These are phyloP conservation scores for Coleophoma eucalyptorum DNA, from an alignment of 2,329 filamentous ascomycete species.

Conservation along the genomic window DNA sequence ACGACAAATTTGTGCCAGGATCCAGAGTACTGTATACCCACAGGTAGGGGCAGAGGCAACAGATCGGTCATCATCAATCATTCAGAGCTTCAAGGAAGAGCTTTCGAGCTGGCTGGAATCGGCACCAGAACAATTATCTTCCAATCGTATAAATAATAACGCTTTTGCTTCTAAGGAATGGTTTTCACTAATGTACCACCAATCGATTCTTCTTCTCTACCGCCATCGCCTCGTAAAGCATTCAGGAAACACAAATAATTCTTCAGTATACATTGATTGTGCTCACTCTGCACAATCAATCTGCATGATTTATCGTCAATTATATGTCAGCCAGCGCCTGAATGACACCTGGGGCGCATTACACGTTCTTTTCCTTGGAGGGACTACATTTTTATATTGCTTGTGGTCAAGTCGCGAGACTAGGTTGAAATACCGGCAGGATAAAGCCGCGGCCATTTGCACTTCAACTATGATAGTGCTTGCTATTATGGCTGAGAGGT, in stretches of 20 bases:
- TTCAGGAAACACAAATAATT: background rate
- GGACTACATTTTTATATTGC: slow-evolving; percentile 26
- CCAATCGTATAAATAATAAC: slow-evolving; percentile 6
- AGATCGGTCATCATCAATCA: background rate
- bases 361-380: slow-evolving; percentile 18
- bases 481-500: slow-evolving; percentile 27
- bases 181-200: slow-evolving; percentile 34
- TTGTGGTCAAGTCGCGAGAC: slow-evolving; percentile 24
- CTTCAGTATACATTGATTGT: background rate
- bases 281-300: background rate
- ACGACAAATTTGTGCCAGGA: background rate
- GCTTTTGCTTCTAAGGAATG: slow-evolving; percentile 33
- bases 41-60: background rate
- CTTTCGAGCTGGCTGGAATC: background rate
- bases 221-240: slow-evolving; percentile 9
- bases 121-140: background rate
- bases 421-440: slow-evolving; percentile 5
- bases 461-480: slow-evolving; percentile 25
- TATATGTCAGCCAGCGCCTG: slow-evolving; percentile 8
- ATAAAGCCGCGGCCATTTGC: slow-evolving; percentile 19
- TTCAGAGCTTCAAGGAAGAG: background rate
- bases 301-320: slow-evolving; percentile 5
- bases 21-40: background rate
- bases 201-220: slow-evolving; percentile 35
- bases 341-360: slow-evolving; percentile 17